Evolutionary conservation across 2,329 filamentous ascomycete genomes (phyloP).

Genomic region (Stenocarpella maydis): DNA sequence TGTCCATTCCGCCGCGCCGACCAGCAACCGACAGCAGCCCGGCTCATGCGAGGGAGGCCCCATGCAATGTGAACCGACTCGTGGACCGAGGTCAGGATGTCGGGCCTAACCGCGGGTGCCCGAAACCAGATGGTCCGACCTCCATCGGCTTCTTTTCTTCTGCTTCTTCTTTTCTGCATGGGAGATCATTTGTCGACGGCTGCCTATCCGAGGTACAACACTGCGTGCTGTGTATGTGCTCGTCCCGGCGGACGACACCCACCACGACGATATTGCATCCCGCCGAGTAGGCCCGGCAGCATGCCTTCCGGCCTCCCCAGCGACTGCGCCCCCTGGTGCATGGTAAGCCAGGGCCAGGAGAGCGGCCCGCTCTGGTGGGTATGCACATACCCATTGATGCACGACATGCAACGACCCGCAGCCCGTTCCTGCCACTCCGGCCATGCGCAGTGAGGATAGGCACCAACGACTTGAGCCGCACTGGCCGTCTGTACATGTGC

Average conservation of each 20-base stretch:
- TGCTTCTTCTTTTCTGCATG: neutral
- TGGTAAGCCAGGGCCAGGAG: neutral
- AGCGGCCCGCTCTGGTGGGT: neutral
- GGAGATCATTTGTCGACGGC: neutral
- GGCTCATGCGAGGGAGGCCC: neutral
- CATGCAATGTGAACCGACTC: conserved; percentile 6
- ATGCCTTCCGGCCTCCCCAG: neutral
- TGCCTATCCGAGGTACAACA: neutral
- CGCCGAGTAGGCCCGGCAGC: neutral
- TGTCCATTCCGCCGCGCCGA: neutral
- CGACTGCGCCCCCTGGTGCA: too few species aligned
- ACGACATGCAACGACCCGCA: neutral
- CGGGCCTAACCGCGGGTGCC: conserved; percentile 2
- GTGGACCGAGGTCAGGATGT: too few species aligned
- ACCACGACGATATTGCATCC: too few species aligned
- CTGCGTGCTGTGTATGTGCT: too few species aligned
- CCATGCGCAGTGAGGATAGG: neutral
- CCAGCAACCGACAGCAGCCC: neutral
- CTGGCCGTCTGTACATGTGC: neutral
- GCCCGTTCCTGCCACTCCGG: neutral
- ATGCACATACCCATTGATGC: neutral
- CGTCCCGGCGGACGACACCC: too few species aligned
- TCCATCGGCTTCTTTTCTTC: too few species aligned
- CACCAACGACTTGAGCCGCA: neutral
- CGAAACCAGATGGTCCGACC: conserved; percentile 4